Evolutionary conservation across 768 basidiomycete genomes (phyloP), one percentile per base, ranked within the genome.

Genomic region (Psilocybe subaeruginosa): DNA sequence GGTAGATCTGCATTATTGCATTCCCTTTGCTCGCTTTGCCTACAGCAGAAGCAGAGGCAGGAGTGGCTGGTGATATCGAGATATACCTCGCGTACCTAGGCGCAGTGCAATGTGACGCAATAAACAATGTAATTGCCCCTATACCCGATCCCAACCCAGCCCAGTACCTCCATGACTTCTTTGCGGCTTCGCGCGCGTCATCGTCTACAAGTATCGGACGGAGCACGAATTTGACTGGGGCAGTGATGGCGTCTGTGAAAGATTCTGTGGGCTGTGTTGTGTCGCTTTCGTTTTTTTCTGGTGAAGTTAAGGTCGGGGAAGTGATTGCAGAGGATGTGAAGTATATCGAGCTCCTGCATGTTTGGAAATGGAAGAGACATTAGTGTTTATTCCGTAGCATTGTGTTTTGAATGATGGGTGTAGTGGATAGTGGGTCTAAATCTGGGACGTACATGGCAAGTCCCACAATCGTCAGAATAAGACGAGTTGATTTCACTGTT

Each of bases 151-250:
- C 46, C 5, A n/a, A 9, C 23, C 61, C 56, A 3, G 35, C 46
- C 51, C 52, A 52, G 52, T 54, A 58, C 19, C 45, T 49, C 56
- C 56, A 58, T 0, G 45, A 46, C 11, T 54, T 31, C 27, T 45
- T 12, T 2, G 61, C 56, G 14, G 30, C 61, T 0, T 35, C 51
- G 9, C 56, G 56, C 19, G 27, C 56, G 46, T 35, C 8, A 2
- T 31, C 43, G 8, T 33, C 9, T 8, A 48, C 61, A 30, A 58
- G 43, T 23, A 62, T 19, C 11, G 61, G 56, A 33, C 61, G 61
- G 51, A 54, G 43, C 35, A 62, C 31, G 52, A 62, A 62, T 19
- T 41, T 58, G 17, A 62, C 16, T 2, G 61, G 61, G 46, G n/a
- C 14, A 19, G 54, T 16, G 33, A 62, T 27, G 35, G 30, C 12